Conservation (phyloP, 106 monocot species). For the Dioscorea zingiberensis region DNA sequence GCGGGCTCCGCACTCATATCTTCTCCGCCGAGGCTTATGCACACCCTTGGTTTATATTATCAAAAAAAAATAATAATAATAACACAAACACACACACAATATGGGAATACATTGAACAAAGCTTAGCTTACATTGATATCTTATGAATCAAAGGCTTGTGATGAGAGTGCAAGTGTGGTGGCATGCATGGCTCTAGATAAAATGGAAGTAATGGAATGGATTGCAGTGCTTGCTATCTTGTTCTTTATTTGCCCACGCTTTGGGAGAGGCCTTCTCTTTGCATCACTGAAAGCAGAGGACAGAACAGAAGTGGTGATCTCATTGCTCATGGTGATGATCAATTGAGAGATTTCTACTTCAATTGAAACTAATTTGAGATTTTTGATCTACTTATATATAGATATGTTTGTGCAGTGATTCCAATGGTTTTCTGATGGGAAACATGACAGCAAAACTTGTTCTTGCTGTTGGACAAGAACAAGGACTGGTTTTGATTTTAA, state of each 20-base stretch:
- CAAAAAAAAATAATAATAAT: neutral
- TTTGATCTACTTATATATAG: no score
- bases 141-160: neutral
- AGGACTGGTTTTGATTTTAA: no score
- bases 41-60: no score
- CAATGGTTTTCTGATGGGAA: no score
- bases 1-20: no score
- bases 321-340: constrained; percentile 2
- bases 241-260: constrained; percentile 20
- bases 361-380: no score
- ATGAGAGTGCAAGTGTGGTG: no score
- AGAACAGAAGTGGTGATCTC: neutral
- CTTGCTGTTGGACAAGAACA: no score
- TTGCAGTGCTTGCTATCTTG: constrained; percentile 18
- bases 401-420: no score
- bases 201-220: constrained; percentile 14
- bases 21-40: no score
- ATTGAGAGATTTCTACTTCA: neutral
- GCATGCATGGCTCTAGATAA: constrained; percentile 2
- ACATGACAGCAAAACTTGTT: no score
- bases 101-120: neutral
- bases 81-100: neutral
- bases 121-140: neutral
- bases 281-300: constrained; percentile 3
- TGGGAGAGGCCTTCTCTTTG: constrained; percentile 6